These are phyloP conservation scores for Pouteria campechiana DNA, from an alignment of 179 eudicot genomes.

Conservation along the genomic window DNA sequence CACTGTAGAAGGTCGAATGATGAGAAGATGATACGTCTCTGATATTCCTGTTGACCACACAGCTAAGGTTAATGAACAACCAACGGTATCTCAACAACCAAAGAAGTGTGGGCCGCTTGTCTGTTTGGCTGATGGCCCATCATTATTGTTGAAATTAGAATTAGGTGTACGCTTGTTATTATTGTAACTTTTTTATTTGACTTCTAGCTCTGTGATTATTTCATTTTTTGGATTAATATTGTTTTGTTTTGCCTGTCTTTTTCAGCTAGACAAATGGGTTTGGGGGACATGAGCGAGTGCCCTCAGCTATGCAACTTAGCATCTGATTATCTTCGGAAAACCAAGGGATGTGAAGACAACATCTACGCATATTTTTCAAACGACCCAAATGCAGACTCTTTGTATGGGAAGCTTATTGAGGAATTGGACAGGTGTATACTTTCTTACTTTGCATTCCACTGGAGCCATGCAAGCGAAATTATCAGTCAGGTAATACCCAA, in stretches of 20 bases:
- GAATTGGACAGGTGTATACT: conserved; percentile 79
- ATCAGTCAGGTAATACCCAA: conserved; percentile 67
- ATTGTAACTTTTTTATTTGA: too few species aligned
- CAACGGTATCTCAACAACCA: neutral
- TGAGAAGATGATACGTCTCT: too few species aligned
- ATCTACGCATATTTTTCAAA: conserved; percentile 49
- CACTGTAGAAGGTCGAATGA: too few species aligned
- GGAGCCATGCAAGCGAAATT: conserved; percentile 57
- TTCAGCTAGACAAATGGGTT: conserved; percentile 84
- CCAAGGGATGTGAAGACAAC: conserved; percentile 36
- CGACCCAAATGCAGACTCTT: conserved; percentile 27
- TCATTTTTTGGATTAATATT: neutral
- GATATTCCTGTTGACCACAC: too few species aligned
- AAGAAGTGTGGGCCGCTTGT: too few species aligned
- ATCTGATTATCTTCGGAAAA: conserved; percentile 46
- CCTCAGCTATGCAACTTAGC: conserved; percentile 49
- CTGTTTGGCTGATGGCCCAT: too few species aligned
- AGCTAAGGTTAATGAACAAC: too few species aligned
- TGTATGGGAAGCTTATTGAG: conserved; percentile 61
- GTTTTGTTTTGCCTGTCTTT: neutral
- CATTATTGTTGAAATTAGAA: too few species aligned
- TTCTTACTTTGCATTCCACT: conserved; percentile 62
- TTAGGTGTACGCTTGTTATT: too few species aligned
- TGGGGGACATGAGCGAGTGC: conserved; percentile 59
- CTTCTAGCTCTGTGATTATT: neutral